phyloP scores from a whole-genome alignment of 1,284 basidiomycete genomes.

The Caloboletus firmus region DNA sequence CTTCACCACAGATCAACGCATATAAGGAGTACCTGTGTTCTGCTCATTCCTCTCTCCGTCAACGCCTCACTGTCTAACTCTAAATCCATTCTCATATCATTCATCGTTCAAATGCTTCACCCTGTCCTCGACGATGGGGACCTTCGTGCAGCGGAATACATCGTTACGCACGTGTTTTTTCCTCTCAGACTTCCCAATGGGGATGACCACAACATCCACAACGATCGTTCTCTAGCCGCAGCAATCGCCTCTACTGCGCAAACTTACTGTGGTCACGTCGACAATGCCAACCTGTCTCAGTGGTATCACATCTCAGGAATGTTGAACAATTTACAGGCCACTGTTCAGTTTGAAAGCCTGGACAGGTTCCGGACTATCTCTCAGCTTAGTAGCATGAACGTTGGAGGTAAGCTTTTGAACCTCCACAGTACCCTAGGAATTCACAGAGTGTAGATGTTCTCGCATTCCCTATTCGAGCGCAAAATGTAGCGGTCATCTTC shows the following conservation, averaged over 20 bases:
- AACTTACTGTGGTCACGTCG: neutral
- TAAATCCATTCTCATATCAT: too few species aligned
- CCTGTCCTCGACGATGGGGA: slow-evolving; percentile 3
- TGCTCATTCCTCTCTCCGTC: neutral
- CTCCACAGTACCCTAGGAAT: accelerated
- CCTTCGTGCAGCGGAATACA: slow-evolving; percentile 13
- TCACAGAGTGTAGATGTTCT: slow-evolving; percentile 23
- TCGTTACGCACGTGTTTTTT: slow-evolving; percentile 25
- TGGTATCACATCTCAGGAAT: slow-evolving; percentile 19
- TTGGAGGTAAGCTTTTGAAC: slow-evolving; percentile 13
- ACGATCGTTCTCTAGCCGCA: slow-evolving; percentile 15
- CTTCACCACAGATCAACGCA: neutral
- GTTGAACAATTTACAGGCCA: slow-evolving; percentile 19
- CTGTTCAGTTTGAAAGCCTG: slow-evolving; percentile 11
- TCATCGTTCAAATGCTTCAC: slow-evolving; percentile 2
- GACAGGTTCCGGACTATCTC: neutral
- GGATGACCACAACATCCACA: slow-evolving; percentile 13
- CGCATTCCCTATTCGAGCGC: slow-evolving; percentile 33
- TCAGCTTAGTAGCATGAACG: slow-evolving; percentile 19
- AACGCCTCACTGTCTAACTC: neutral
- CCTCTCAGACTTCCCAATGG: slow-evolving; percentile 24
- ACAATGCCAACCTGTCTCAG: neutral
- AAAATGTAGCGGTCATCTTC: slow-evolving; percentile 40
- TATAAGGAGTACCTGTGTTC: neutral
- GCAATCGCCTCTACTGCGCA: slow-evolving; percentile 1